Base-by-base conservation (phyloP, 208 protist genomes). In the Acanthamoeba sp. region DNA sequence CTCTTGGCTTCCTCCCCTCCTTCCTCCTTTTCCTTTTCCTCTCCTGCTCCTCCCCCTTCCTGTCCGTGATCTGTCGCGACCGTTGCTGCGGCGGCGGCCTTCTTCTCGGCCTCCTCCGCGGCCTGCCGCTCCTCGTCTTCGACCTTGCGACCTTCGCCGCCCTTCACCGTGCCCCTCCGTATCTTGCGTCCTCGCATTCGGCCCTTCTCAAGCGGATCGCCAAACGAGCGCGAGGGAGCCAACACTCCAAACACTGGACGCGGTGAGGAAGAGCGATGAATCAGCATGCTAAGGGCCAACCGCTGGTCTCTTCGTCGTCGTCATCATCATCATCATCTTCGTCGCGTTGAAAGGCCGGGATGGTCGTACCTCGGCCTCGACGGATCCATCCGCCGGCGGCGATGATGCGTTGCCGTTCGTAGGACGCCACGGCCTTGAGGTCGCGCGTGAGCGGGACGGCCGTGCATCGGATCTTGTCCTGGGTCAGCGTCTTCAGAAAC, bases 111-210 rank as follows among this genome's bases (percentile, higher is more conserved):
- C 38, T 80, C 38, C 36, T 38, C 69, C 20, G 32, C 38, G 32
- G 69, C 69, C 34, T 38, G 12, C 12, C 38, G 69, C 38, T 87
- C 20, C 45, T 87, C 45, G 4, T 87, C 78, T 45, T 87, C 78
- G 55, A 87, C 78, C 42, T 87, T 29, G 12, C 78, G 40, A 2
- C 78, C 78, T 22, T 87, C 78, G 2, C 78, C 78, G 14, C 78
- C 78, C 78, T 87, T 87, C 12, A 87, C 29, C 45, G 78, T 87
- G 22, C 78, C 78, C 5, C 78, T 3, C 14, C 78, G 18, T 45
- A 87, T 87, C 78, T 87, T 87, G 48, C 78, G 78, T 3, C 78
- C 78, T 20, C 78, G 78, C 78, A 87, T 87, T 12, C 78, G 42
- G 3, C 78, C 78, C 48, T 87, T 87, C 48, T 87, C 78, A 0